phyloP scores from a whole-genome alignment of 2,329 filamentous ascomycete genomes.

The Alternaria atra region DNA sequence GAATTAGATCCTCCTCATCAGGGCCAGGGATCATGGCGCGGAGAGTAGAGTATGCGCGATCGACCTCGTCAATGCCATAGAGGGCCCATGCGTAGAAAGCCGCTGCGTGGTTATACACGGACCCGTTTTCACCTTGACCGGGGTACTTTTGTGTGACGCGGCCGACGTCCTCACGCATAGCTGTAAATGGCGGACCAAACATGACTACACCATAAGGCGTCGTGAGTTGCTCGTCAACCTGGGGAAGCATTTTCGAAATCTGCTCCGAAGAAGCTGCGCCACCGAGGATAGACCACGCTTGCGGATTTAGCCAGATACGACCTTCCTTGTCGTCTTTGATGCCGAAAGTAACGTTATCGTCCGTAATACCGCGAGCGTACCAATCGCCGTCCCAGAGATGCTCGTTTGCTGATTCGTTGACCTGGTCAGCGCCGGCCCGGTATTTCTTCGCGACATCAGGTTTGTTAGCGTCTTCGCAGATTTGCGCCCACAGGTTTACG shows the following conservation, averaged over 20 bases:
- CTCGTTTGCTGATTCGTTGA: constrained; percentile 62
- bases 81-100: constrained; percentile 65
- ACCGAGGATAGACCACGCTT: constrained; percentile 64
- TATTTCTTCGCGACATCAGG: constrained; percentile 57
- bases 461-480: constrained; percentile 59
- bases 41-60: constrained; percentile 62
- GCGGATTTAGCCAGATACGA: constrained; percentile 67
- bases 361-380: constrained; percentile 67
- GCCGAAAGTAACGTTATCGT: constrained; percentile 63
- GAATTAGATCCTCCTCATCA: constrained; percentile 59
- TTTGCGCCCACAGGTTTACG: constrained; percentile 62
- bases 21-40: constrained; percentile 66
- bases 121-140: constrained; percentile 66
- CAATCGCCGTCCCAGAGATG: constrained; percentile 66
- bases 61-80: constrained; percentile 60
- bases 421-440: constrained; percentile 55
- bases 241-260: constrained; percentile 56
- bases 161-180: constrained; percentile 67
- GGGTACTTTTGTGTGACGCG: constrained; percentile 68
- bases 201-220: constrained; percentile 65
- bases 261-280: constrained; percentile 59
- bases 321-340: constrained; percentile 62
- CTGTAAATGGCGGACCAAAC: constrained; percentile 64
- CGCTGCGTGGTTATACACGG: constrained; percentile 67
- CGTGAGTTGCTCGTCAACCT: constrained; percentile 61